phyloP scores from a whole-genome alignment of 768 basidiomycete genomes.

The Boletus rex-veris region DNA sequence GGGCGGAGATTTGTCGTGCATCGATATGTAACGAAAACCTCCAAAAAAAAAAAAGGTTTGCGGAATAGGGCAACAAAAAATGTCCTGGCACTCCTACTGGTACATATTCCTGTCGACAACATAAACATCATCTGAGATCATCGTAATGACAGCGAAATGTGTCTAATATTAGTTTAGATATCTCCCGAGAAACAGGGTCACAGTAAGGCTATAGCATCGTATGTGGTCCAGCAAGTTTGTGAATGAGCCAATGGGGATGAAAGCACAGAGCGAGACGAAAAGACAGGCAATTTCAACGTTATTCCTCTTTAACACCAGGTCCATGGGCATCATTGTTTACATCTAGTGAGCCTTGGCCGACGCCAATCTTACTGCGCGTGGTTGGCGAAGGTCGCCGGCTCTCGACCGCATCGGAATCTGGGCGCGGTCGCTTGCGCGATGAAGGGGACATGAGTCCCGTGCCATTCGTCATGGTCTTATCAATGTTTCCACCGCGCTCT shows the following conservation, averaged over 20 bases:
- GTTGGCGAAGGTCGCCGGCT: constrained; percentile 20
- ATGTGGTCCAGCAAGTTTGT: background rate
- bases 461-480: constrained; percentile 22
- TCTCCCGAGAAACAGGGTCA: background rate
- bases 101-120: constrained; percentile 10
- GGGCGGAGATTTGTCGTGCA: background rate
- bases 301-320: constrained; percentile 29
- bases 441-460: constrained; percentile 18
- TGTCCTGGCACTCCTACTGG: constrained; percentile 5
- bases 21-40: background rate
- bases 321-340: constrained; percentile 14
- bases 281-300: background rate
- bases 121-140: constrained; percentile 4
- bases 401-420: constrained; percentile 19
- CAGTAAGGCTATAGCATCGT: background rate
- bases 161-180: constrained; percentile 7
- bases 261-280: background rate
- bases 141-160: background rate
- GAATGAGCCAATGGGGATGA: background rate
- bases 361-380: constrained; percentile 11
- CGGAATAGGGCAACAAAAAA: background rate
- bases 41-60: background rate
- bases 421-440: constrained; percentile 30
- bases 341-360: constrained; percentile 18
- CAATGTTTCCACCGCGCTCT: constrained; percentile 22